Evolutionary conservation across 768 basidiomycete genomes (phyloP), one percentile per base, ranked within the genome.

Genomic region (Bullera alba): DNA sequence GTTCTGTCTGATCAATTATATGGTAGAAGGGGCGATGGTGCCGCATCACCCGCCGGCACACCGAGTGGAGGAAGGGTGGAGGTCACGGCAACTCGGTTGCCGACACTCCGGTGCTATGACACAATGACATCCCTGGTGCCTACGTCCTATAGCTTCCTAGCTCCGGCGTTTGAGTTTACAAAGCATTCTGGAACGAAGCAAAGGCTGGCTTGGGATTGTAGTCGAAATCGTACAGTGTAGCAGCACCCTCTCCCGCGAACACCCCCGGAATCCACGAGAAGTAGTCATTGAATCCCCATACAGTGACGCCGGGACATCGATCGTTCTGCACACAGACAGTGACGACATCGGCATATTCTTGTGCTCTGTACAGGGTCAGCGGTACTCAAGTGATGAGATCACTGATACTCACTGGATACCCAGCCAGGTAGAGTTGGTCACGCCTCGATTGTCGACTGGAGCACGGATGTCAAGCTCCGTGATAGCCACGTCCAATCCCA

Each of bases 391-490:
- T 41, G 39, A 28, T 36, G 12, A 29, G 2, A 5, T 5, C 23
- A 37, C 21, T 22, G 14, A 4, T 2, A 46, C 57, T 57, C 45
- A 59, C 61, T 61, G 59, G 15, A 53, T 54, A 15, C 56, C 46
- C 14, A 51, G 48, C 52, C 54, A 55, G 8, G 63, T 61, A 0
- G 59, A 53, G 30, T 61, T 64, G 21, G 59, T 44, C 7, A 58
- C 27, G 17, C 60, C 65, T 41, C 37, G 25, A 17, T 51, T 55
- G 43, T 50, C 57, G 5, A 67, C 61, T 5, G 58, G 56, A 5
- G 63, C 55, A 34, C 67, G 50, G 32, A 69, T 51, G 41, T 69
- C 67, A 14, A 69, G 51, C 46, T 69, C 67, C 29, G 67, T 69
- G 26, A 69, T 56, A 26, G 67, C 59, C 8, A 66, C 67, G 12